Conservation (phyloP, 148 eudicot species). For the Oxyria digyna region DNA sequence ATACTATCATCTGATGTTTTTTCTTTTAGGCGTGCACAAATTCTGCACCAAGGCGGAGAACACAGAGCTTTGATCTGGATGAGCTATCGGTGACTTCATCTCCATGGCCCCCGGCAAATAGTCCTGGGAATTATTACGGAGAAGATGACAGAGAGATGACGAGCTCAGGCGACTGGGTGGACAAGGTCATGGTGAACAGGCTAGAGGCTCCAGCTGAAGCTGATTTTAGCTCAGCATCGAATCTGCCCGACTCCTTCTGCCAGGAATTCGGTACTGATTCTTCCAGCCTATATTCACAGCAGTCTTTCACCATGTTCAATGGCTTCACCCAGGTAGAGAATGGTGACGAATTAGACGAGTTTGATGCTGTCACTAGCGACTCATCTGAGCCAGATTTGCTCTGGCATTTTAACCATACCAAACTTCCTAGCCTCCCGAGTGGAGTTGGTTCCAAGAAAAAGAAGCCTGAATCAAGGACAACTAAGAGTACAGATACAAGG, state of each 20-base stretch:
- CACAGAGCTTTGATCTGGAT: constrained; percentile 72
- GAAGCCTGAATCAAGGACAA: constrained; percentile 26
- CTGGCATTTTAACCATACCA: constrained; percentile 82
- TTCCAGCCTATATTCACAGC: constrained; percentile 43
- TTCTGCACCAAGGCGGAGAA: constrained; percentile 44
- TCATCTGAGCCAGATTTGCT: constrained; percentile 95
- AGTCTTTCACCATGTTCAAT: constrained; percentile 35
- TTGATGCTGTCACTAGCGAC: constrained; percentile 92
- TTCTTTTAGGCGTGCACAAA: constrained; percentile 32
- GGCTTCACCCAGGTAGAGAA: constrained; percentile 46
- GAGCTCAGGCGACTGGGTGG: constrained; percentile 89
- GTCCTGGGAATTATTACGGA: constrained; percentile 30
- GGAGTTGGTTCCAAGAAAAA: constrained; percentile 37
- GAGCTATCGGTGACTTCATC: constrained; percentile 74
- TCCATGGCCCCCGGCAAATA: constrained; percentile 73
- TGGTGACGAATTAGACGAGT: constrained; percentile 65
- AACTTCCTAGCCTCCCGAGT: constrained; percentile 58
- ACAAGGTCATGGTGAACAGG: constrained; percentile 96
- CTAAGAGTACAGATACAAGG: constrained; percentile 60
- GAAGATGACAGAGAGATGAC: constrained; percentile 59
- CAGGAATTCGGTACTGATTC: constrained; percentile 56
- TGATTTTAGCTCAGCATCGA: too few species aligned
- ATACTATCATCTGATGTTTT: too few species aligned
- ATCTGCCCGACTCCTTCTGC: constrained; percentile 38
- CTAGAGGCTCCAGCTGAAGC: constrained; percentile 44